Evolutionary conservation across 2,329 filamentous ascomycete genomes (phyloP).

Genomic region (Verruconis gallopava): DNA sequence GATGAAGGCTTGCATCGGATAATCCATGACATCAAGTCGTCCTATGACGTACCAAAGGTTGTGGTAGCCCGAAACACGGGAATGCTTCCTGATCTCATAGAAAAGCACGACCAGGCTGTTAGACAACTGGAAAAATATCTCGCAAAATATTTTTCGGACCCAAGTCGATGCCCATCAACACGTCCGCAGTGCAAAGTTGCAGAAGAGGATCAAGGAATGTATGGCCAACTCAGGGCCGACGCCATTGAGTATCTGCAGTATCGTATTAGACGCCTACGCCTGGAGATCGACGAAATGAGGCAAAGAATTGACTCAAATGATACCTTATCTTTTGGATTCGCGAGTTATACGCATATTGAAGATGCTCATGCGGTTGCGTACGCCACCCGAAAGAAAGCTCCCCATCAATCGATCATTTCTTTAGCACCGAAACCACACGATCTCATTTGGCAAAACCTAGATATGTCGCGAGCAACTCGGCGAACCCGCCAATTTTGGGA

Average conservation of each 20-base stretch:
- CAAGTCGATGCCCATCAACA: constrained; percentile 40
- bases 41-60: constrained; percentile 65
- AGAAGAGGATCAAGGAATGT: constrained; percentile 60
- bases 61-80: constrained; percentile 86
- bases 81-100: constrained; percentile 74
- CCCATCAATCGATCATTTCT: constrained; percentile 59
- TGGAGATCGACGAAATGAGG: constrained; percentile 72
- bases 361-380: constrained; percentile 84
- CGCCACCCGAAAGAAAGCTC: constrained; percentile 64
- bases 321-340: constrained; percentile 58
- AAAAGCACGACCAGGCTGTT: constrained; percentile 69
- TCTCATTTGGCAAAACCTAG: constrained; percentile 91
- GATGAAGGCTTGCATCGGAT: constrained; percentile 81
- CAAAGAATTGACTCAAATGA: constrained; percentile 49
- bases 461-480: constrained; percentile 55
- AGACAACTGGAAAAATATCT: constrained; percentile 70
- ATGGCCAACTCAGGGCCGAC: constrained; percentile 65
- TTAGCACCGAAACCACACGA: constrained; percentile 81
- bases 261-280: constrained; percentile 72
- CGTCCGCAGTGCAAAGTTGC: constrained; percentile 69
- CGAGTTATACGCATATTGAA: constrained; percentile 77
- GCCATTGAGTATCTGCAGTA: constrained; percentile 87
- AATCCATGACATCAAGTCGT: constrained; percentile 67
- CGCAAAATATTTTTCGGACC: constrained; percentile 52
- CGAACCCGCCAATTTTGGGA: constrained; percentile 40